Conservation (phyloP, 176 grass and related monocot genomes). For the Eragrostis nindensis region DNA sequence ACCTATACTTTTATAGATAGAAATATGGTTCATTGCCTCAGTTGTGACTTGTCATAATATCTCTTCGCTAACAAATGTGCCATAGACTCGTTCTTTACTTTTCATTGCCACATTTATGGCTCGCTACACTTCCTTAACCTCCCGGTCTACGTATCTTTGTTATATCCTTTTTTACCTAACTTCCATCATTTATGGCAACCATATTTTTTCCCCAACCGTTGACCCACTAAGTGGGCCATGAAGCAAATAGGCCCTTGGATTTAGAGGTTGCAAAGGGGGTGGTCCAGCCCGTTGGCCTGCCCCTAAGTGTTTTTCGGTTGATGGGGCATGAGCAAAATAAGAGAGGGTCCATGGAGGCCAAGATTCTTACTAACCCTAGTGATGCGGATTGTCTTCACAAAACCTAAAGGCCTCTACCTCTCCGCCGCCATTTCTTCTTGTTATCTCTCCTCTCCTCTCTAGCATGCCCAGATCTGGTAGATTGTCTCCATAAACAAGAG, state of each 20-base stretch:
- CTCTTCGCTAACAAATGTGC: neutral
- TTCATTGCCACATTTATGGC: neutral
- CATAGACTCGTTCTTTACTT: neutral
- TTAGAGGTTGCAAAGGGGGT: too few species aligned
- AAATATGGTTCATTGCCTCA: slow-evolving; percentile 1
- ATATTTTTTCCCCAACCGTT: neutral
- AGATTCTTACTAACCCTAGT: neutral
- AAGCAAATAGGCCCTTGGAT: neutral
- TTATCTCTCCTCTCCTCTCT: slow-evolving; percentile 4
- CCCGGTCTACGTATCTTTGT: neutral
- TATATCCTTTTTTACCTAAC: neutral
- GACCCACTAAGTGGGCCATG: neutral
- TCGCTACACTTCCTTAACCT: neutral
- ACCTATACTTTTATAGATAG: neutral
- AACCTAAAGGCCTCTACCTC: neutral
- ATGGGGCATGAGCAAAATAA: neutral
- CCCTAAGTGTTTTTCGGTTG: neutral
- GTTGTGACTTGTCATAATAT: slow-evolving; percentile 1
- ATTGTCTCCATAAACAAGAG: neutral
- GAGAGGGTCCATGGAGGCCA: neutral
- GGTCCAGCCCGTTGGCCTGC: neutral
- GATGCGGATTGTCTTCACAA: neutral
- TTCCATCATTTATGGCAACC: neutral
- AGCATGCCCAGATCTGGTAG: slow-evolving; percentile 5
- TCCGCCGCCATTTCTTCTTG: neutral